A percentile compares a stretch with the other conserved stretches of the same genome.
phyloP scores from a whole-genome alignment of 176 grass and related monocot species.

The Carex cristatella region DNA sequence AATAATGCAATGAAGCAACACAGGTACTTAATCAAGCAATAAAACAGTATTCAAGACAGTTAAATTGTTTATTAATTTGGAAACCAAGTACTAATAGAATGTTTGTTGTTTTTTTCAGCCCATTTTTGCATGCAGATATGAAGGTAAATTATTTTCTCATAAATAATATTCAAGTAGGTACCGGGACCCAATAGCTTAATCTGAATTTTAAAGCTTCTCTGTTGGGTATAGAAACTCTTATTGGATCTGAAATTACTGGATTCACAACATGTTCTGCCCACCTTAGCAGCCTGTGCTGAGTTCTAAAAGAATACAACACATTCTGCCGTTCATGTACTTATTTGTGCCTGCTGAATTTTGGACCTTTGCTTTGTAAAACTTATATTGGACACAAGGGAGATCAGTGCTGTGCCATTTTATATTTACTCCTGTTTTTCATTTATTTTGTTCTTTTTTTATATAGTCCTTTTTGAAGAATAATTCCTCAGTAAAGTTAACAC shows the following conservation, averaged over 20 bases:
- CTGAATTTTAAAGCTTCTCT: not conserved
- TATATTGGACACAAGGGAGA: not conserved
- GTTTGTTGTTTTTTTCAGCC: slow-evolving; percentile 38
- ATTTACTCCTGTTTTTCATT: slow-evolving; percentile 30
- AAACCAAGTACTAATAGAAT: not conserved
- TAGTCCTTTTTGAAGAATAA: slow-evolving; percentile 95
- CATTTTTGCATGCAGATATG: slow-evolving; percentile 83
- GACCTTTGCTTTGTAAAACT: not conserved
- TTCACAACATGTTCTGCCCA: not conserved
- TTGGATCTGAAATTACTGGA: slow-evolving; percentile 1
- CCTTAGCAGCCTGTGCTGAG: too few species aligned
- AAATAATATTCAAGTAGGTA: not conserved
- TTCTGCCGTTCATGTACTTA: not conserved
- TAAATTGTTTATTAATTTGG: not conserved
- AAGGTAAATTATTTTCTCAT: slow-evolving; percentile 47
- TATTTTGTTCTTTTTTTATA: not conserved
- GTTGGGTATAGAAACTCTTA: not conserved
- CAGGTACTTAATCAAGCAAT: slow-evolving; percentile 42
- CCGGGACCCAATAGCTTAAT: not conserved
- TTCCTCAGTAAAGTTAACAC: slow-evolving; percentile 69
- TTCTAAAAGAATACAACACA: not conserved
- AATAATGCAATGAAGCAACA: slow-evolving; percentile 30
- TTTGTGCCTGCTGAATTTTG: not conserved
- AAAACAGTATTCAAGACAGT: slow-evolving; percentile 8
- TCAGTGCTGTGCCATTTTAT: not conserved